phyloP scores from a whole-genome alignment of 345 rosid genomes.

The Sapria himalayana region DNA sequence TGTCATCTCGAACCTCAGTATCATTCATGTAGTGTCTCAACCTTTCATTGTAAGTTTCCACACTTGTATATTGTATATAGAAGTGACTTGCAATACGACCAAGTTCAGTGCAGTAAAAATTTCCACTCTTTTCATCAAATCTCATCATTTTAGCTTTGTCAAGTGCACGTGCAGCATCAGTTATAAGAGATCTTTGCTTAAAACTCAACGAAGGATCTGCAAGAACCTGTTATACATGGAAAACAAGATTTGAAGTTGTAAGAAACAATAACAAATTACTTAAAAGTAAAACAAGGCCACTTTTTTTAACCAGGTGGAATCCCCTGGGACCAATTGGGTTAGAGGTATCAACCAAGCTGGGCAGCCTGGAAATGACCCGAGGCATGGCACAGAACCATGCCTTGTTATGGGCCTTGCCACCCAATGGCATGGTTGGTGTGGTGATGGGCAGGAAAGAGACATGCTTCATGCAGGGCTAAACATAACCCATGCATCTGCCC shows the following conservation, averaged over 20 bases:
- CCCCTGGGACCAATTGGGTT: no score
- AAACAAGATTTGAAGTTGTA: background rate
- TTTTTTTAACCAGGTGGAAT: no score
- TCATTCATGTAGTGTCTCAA: constrained; percentile 87
- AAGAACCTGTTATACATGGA: constrained; percentile 34
- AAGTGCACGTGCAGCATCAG: constrained; percentile 93
- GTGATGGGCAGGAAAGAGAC: no score
- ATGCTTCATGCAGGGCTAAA: no score
- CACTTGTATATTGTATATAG: constrained; percentile 91
- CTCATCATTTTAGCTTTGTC: constrained; percentile 99
- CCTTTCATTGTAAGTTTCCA: constrained; percentile 92
- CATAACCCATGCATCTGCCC: no score
- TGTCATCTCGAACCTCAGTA: constrained; percentile 41
- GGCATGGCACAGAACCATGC: no score
- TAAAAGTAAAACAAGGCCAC: constrained; percentile 1
- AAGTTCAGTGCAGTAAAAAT: constrained; percentile 90
- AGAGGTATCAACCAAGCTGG: no score
- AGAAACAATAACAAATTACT: background rate
- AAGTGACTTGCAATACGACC: constrained; percentile 99
- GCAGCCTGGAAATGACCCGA: no score
- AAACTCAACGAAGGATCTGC: constrained; percentile 72
- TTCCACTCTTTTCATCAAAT: constrained; percentile 96
- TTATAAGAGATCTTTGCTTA: constrained; percentile 74
- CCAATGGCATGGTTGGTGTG: no score
- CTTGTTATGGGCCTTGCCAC: no score